Conservation (phyloP, 202 grass and related monocot genomes). For the Eragrostis tef region DNA sequence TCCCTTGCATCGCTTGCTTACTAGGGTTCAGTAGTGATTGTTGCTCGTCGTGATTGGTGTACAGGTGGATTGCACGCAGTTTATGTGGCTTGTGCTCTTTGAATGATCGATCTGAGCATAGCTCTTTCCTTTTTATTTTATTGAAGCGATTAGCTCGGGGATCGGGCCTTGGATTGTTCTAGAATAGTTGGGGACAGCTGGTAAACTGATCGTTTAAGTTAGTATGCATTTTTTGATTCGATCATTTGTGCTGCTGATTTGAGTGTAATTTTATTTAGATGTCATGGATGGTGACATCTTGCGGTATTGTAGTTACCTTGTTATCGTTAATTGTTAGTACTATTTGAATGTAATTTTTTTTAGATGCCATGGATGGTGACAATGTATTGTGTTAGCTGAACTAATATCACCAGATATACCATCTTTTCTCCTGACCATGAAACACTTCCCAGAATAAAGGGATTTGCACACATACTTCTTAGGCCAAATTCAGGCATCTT, state of each 20-base stretch:
- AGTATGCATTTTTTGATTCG: neutral
- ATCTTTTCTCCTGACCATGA: neutral
- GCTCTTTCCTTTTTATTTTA: neutral
- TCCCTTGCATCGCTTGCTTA: neutral
- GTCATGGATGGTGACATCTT: too few species aligned
- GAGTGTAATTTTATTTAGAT: too few species aligned
- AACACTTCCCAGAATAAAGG: neutral
- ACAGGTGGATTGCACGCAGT: neutral
- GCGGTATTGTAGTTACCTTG: neutral
- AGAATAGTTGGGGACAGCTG: neutral
- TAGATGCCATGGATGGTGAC: neutral
- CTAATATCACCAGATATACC: neutral
- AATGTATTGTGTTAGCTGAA: constrained; percentile 3
- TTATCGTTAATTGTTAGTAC: neutral
- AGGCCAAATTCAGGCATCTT: neutral
- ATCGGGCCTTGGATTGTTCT: neutral
- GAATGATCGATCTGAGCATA: constrained; percentile 9
- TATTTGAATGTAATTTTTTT: neutral
- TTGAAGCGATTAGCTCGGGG: neutral
- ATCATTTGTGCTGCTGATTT: neutral
- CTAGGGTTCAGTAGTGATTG: constrained; percentile 23
- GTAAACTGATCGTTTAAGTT: neutral
- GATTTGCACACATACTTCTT: neutral
- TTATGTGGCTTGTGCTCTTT: neutral
- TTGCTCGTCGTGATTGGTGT: neutral